Conservation (phyloP, 2,329 filamentous ascomycete species). For the Dactylellina parvicollis region DNA sequence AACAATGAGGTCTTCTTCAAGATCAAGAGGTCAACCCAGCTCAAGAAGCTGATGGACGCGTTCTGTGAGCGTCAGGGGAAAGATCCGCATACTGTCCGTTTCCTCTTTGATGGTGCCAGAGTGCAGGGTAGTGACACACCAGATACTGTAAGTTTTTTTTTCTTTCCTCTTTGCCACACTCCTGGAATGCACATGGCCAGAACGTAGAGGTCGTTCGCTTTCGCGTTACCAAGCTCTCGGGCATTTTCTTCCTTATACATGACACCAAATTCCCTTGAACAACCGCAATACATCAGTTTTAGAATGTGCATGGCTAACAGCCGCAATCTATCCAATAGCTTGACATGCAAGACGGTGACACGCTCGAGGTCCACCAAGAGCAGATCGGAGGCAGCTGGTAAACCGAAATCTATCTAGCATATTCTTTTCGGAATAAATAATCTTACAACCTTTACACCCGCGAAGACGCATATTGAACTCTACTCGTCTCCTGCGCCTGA, state of each 20-base stretch:
- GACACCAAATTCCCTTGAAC: neutral
- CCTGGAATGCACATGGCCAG: neutral
- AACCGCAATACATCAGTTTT: constrained; percentile 9
- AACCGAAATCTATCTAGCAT: constrained; percentile 53
- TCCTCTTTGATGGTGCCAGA: constrained; percentile 94
- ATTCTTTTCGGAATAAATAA: neutral
- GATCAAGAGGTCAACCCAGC: constrained; percentile 94
- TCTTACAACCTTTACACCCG: no score
- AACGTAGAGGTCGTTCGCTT: no score
- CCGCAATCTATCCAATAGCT: constrained; percentile 69
- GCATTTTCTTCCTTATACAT: neutral
- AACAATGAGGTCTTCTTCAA: constrained; percentile 99
- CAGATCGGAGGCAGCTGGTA: constrained; percentile 79
- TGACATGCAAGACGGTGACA: constrained; percentile 96
- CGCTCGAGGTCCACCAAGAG: constrained; percentile 96
- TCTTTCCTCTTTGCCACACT: constrained; percentile 5
- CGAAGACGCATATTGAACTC: no score
- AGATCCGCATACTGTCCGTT: constrained; percentile 81
- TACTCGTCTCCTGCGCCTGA: no score
- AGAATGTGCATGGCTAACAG: constrained; percentile 54
- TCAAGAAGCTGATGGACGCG: constrained; percentile 98
- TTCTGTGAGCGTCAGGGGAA: constrained; percentile 98
- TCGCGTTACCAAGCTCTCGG: constrained; percentile 3
- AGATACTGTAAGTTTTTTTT: constrained; percentile 76
- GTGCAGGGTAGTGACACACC: constrained; percentile 90